These are phyloP conservation scores for Marasmius tenuissimus DNA, from an alignment of 1,284 basidiomycete genomes.

Conservation along the genomic window DNA sequence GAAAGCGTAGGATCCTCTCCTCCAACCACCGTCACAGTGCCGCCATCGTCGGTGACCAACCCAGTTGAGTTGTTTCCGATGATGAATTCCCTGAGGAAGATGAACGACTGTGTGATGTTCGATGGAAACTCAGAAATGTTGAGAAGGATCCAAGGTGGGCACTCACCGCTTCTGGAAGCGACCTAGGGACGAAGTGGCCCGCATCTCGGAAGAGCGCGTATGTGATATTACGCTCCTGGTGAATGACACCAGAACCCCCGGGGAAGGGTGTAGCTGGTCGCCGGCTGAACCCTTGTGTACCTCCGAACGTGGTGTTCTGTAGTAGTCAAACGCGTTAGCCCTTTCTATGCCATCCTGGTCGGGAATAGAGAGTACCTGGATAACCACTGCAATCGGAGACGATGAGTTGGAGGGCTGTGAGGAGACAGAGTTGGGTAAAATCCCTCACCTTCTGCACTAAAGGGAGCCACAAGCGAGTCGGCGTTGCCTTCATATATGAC, in stretches of 20 bases:
- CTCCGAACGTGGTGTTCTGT: slow-evolving; percentile 54
- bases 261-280: slow-evolving; percentile 46
- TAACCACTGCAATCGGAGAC: slow-evolving; percentile 26
- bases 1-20: slow-evolving; percentile 12
- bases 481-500: slow-evolving; percentile 50
- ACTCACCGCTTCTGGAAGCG: slow-evolving; percentile 9
- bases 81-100: slow-evolving; percentile 28
- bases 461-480: slow-evolving; percentile 46
- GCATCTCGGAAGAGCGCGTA: slow-evolving; percentile 41
- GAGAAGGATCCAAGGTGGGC: not conserved
- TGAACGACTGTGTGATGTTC: slow-evolving; percentile 17
- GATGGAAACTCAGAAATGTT: not conserved
- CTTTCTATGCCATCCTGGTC: not conserved
- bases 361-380: slow-evolving; percentile 34
- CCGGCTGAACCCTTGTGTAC: slow-evolving; percentile 49
- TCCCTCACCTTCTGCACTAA: slow-evolving; percentile 37
- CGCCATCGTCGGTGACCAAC: slow-evolving; percentile 11
- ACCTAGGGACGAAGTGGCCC: slow-evolving; percentile 31
- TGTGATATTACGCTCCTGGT: slow-evolving; percentile 51
- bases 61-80: slow-evolving; percentile 26
- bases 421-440: not conserved
- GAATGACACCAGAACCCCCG: slow-evolving; percentile 48
- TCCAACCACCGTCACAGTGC: slow-evolving; percentile 4
- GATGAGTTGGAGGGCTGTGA: not conserved
- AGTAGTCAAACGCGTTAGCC: not conserved